Evolutionary conservation across 768 basidiomycete genomes (phyloP).

Genomic region (Phanerochaete sordida): DNA sequence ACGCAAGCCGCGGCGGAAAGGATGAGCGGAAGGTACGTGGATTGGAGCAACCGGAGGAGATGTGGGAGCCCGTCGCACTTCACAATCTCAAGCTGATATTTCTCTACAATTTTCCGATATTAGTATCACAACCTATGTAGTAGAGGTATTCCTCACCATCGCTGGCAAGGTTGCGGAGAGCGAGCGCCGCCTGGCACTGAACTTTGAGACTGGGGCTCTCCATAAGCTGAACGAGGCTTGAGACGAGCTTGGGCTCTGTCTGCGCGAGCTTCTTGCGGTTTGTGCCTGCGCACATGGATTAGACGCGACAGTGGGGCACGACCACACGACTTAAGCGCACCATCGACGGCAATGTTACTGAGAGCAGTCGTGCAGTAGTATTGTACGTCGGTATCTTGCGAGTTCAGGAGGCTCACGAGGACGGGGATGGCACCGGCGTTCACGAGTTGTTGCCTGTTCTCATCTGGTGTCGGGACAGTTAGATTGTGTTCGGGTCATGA

Average conservation of each 20-base stretch:
- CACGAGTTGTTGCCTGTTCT: constrained; percentile 97
- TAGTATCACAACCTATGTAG: neutral
- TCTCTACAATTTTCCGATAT: constrained; percentile 53
- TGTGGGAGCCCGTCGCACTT: constrained; percentile 91
- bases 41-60: constrained; percentile 90
- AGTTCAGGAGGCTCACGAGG: constrained; percentile 89
- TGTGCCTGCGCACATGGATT: constrained; percentile 39
- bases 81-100: constrained; percentile 98
- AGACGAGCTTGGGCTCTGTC: constrained; percentile 91
- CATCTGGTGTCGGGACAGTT: constrained; percentile 50
- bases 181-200: constrained; percentile 96
- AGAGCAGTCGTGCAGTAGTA: constrained; percentile 99
- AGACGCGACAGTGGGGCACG: neutral
- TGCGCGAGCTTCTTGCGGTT: constrained; percentile 95
- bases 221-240: constrained; percentile 93
- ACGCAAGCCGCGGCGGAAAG: constrained; percentile 98
- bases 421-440: constrained; percentile 98
- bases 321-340: constrained; percentile 33
- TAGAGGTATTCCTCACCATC: constrained; percentile 62
- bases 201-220: constrained; percentile 97
- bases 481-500: neutral
- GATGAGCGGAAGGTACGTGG: constrained; percentile 95
- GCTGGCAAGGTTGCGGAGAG: constrained; percentile 93
- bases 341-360: constrained; percentile 98
- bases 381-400: constrained; percentile 98